Conservation (phyloP, 345 rosid species). For the Eucalyptus tenuipes region DNA sequence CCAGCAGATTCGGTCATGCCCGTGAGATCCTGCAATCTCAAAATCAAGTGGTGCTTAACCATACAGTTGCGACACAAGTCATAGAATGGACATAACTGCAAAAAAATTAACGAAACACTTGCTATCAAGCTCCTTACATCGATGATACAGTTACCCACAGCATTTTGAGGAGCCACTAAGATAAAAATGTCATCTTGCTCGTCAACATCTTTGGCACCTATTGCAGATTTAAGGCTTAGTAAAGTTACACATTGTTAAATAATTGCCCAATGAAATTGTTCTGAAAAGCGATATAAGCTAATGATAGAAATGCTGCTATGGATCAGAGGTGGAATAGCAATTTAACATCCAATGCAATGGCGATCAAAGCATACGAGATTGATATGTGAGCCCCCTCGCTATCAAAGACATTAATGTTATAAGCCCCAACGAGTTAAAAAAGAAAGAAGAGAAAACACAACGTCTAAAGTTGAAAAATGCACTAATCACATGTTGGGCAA, state of each 20-base stretch:
- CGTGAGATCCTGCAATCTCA: slow-evolving; percentile 48
- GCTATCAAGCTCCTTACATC: slow-evolving; percentile 37
- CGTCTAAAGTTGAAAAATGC: not conserved
- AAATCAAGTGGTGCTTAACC: not conserved
- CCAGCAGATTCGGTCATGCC: slow-evolving; percentile 95
- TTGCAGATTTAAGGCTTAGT: not conserved
- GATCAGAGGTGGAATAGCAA: not conserved
- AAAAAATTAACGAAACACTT: not conserved
- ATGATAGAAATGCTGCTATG: not conserved
- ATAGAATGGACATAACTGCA: not conserved
- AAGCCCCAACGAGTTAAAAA: not conserved
- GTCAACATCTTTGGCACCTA: slow-evolving; percentile 74
- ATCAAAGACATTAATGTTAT: not conserved
- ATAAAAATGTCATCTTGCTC: slow-evolving; percentile 82
- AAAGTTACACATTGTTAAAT: not conserved
- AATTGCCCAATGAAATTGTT: not conserved
- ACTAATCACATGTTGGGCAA: fast-evolving
- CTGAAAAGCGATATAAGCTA: not conserved
- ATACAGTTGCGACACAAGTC: not conserved
- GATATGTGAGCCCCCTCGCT: not conserved
- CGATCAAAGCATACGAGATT: not conserved
- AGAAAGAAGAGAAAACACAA: not conserved
- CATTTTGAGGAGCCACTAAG: slow-evolving; percentile 93
- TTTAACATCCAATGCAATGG: not conserved
- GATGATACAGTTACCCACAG: slow-evolving; percentile 87